Evolutionary conservation across 2,329 filamentous ascomycete genomes (phyloP).

Genomic region (Claviceps monticola): DNA sequence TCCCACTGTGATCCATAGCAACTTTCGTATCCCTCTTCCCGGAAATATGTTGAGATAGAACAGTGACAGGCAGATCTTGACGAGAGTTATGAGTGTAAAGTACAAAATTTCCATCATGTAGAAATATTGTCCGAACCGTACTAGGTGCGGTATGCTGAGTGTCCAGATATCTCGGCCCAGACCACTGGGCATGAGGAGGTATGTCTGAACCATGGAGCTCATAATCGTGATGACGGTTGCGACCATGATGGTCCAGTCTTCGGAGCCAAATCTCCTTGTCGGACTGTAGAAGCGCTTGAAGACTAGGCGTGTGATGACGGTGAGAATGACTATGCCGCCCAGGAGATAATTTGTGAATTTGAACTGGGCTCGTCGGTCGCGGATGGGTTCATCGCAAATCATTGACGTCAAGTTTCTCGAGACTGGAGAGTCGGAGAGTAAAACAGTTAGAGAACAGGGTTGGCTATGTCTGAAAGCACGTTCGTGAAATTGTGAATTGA

Average conservation of each 20-base stretch:
- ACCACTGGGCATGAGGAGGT: constrained; percentile 18
- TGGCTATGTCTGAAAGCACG: too few species aligned
- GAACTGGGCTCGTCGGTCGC: constrained; percentile 16
- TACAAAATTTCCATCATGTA: constrained; percentile 26
- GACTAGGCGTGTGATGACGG: constrained; percentile 21
- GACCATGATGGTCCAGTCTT: constrained; percentile 18
- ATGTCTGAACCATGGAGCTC: constrained; percentile 12
- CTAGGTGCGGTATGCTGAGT: constrained; percentile 21
- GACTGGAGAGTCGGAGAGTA: neutral
- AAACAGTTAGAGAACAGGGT: too few species aligned
- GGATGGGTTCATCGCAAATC: constrained; percentile 9
- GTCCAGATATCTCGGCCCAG: constrained; percentile 31
- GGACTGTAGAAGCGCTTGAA: constrained; percentile 14
- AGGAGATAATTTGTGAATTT: constrained; percentile 16
- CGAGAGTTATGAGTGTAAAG: constrained; percentile 26
- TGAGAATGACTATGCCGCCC: constrained; percentile 18
- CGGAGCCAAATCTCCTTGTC: constrained; percentile 16
- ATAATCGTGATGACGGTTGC: constrained; percentile 12
- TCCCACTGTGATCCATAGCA: constrained; percentile 22
- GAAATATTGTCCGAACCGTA: constrained; percentile 23
- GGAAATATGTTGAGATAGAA: constrained; percentile 37
- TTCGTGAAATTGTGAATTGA: too few species aligned
- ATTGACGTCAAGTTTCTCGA: constrained; percentile 11
- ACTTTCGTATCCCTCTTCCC: constrained; percentile 15
- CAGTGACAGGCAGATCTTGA: constrained; percentile 32